phyloP scores from a whole-genome alignment of 1,139 yeast genomes.

The Starmera stellimalicola region DNA sequence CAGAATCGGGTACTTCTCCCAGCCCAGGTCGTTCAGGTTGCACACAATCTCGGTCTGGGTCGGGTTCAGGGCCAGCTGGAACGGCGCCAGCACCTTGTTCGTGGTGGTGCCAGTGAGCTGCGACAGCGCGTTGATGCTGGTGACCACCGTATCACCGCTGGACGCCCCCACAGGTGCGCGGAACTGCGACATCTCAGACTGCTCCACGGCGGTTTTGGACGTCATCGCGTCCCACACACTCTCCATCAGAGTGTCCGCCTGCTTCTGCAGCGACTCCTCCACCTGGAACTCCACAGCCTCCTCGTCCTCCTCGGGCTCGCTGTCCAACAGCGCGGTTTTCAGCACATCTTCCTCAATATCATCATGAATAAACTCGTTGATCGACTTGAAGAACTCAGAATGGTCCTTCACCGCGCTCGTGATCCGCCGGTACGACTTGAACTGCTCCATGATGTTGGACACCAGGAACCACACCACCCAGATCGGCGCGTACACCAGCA shows the following conservation, averaged over 20 bases:
- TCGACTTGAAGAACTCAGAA: constrained; percentile 20
- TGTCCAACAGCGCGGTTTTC: constrained; percentile 9
- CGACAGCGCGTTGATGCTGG: constrained; percentile 10
- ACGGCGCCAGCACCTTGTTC: constrained; percentile 18
- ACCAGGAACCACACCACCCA: constrained; percentile 41
- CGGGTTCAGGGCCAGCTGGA: constrained; percentile 30
- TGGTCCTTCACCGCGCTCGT: constrained; percentile 21
- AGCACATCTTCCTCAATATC: constrained; percentile 8
- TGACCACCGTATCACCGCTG: too few relatives aligned
- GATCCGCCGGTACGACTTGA: constrained; percentile 24
- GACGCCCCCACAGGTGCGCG: neutral
- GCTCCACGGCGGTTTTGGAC: constrained; percentile 11
- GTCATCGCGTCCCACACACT: constrained; percentile 49
- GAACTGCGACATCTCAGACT: constrained; percentile 11
- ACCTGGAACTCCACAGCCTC: constrained; percentile 10
- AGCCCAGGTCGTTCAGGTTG: constrained; percentile 46
- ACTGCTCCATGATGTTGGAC: constrained; percentile 29
- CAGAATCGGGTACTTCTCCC: constrained; percentile 67
- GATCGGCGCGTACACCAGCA: constrained; percentile 42
- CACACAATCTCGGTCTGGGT: constrained; percentile 44
- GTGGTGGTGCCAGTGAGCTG: constrained; percentile 2
- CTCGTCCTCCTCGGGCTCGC: constrained; percentile 2
- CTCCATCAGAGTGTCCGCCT: constrained; percentile 30
- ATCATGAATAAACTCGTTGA: constrained; percentile 13
- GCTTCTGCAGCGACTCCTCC: constrained; percentile 20